phyloP scores from a whole-genome alignment of 257 asterid genomes.

The Nicotiana noctiflora region DNA sequence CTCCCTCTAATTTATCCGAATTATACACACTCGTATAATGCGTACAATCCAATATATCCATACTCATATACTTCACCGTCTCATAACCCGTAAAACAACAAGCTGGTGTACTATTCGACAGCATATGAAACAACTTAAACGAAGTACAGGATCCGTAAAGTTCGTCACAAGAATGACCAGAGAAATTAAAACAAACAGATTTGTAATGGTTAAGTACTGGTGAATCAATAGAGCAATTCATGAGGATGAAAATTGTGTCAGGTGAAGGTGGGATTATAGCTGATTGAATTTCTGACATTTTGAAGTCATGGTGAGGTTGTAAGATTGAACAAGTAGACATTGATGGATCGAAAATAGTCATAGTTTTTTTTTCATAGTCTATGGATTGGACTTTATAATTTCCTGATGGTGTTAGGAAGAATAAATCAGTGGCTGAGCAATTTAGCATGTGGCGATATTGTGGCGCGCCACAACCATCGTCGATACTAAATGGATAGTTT shows the following conservation, averaged over 20 bases:
- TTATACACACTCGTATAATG: conserved; percentile 79
- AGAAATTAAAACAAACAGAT: conserved; percentile 60
- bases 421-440: conserved; percentile 58
- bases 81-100: conserved; percentile 78
- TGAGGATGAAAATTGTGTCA: conserved; percentile 71
- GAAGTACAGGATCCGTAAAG: conserved; percentile 67
- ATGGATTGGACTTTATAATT: conserved; percentile 66
- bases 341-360: conserved; percentile 61
- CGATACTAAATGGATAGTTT: conserved; percentile 73
- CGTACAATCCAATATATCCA: conserved; percentile 78
- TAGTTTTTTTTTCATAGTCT: conserved; percentile 41
- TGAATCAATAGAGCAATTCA: conserved; percentile 83
- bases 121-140: conserved; percentile 59
- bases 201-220: conserved; percentile 78
- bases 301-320: conserved; percentile 82
- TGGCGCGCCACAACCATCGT: conserved; percentile 85
- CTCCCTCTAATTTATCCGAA: conserved; percentile 51
- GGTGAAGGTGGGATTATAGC: conserved; percentile 72
- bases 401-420: conserved; percentile 83
- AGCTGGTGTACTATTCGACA: conserved; percentile 44
- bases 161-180: conserved; percentile 85
- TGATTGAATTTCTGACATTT: conserved; percentile 66
- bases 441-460: conserved; percentile 65
- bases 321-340: conserved; percentile 93
- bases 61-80: conserved; percentile 75